Evolutionary conservation across 2,329 filamentous ascomycete species (phyloP), one percentile per base, ranked within the genome.

Genomic region (Thelonectria blattea): DNA sequence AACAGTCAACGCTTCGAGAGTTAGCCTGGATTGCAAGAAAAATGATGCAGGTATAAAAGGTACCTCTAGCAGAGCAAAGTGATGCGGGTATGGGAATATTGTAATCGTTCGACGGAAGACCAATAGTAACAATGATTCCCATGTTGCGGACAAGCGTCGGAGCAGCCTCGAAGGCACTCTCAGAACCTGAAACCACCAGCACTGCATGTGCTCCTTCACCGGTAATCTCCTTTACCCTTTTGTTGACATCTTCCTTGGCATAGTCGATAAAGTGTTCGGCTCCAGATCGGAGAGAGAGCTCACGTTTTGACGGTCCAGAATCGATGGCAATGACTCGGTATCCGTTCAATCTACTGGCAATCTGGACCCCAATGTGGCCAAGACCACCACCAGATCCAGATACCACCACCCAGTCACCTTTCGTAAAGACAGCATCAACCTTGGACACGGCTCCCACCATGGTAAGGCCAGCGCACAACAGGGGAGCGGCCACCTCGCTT

Each of bases 281-380:
- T 0, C 73, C 70, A 4, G 68, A 66, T 0, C 57, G 57, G 3
- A 68, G 52, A 11, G 68, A 69, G 3, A 73, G 20, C 0, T 65
- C 51, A 1, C 68, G 67, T 5, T 71, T 69, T 0, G 58, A 5
- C 1, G 65, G 47, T 2, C 73, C 72, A 0, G 65, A 55, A n/a
- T 76, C 74, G 0, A 76, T 52, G 0, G 69, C 74, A 1, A 76
- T 72, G 0, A 74, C 69, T 0, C 68, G 61, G 6, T 65, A 62
- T 0, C 59, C 60, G 2, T 58, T 63, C 1, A 73, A 6, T 2
- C 57, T 60, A 6, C 53, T 63, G 0, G 74, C 70, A 3, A 75
- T 73, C 24, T 76, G 74, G 0, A 76, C 68, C 1, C 74, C 74
- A 0, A 76, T 20, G 17, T 76, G 74, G 0, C 74, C 74, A 5